A percentile compares a stretch with the other conserved stretches of the same genome.
Evolutionary conservation across 2,329 filamentous ascomycete species (phyloP).

Genomic region (Arachnomyces sp.): DNA sequence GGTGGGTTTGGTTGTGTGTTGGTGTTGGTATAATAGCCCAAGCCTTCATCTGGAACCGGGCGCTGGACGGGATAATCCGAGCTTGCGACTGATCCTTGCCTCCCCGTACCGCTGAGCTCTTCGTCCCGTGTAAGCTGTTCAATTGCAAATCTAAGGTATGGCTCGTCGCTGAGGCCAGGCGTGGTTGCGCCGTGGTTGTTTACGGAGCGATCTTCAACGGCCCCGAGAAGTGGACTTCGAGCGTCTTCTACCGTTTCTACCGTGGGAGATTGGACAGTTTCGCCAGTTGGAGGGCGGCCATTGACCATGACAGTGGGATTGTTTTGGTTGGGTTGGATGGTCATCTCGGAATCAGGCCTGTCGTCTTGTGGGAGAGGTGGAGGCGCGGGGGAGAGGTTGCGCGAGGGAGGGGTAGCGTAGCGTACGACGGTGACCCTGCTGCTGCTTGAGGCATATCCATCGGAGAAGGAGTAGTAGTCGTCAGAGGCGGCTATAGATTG

Average conservation of each 20-base stretch:
- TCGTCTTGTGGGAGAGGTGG: not conserved
- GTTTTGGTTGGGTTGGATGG: conserved; percentile 11
- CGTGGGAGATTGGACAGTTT: not conserved
- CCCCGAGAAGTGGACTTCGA: conserved; percentile 16
- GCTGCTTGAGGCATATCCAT: conserved; percentile 29
- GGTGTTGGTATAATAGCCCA: conserved; percentile 34
- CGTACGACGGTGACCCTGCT: conserved; percentile 32
- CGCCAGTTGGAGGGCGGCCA: conserved; percentile 4
- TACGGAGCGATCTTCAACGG: conserved; percentile 19
- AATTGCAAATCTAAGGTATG: conserved; percentile 82
- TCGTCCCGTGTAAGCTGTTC: conserved; percentile 74
- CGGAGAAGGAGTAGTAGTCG: conserved; percentile 42
- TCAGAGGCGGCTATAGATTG: conserved; percentile 42
- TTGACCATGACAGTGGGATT: conserved; percentile 13
- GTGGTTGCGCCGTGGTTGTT: conserved; percentile 45
- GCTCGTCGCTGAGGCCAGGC: conserved; percentile 73
- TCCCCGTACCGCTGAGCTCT: conserved; percentile 49
- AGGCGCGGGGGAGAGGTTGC: conserved; percentile 19
- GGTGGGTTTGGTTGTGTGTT: conserved; percentile 24
- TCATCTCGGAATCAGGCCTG: conserved; percentile 16
- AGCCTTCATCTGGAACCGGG: conserved; percentile 39
- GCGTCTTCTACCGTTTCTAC: not conserved
- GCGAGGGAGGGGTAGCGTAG: conserved; percentile 39
- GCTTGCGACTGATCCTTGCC: conserved; percentile 40
- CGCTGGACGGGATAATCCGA: conserved; percentile 44